Base-by-base conservation (phyloP, 768 basidiomycete species). In the Tricholoma furcatifolium region DNA sequence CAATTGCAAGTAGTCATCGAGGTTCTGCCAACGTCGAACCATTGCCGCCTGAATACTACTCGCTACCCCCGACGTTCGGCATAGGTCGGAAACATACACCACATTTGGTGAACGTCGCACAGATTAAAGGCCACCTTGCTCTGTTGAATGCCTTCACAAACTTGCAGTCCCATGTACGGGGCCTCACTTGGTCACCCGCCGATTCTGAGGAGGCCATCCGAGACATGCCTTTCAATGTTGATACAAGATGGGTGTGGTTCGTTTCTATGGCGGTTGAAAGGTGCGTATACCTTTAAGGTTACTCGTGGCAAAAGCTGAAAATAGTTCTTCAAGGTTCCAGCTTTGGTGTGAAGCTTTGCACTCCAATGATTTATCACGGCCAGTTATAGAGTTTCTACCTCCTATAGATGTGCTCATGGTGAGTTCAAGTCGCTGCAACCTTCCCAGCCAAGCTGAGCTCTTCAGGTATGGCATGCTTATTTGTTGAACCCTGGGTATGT, bases 381-480 rank as follows among this genome's bases (percentile, higher is more conserved):
- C 36, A n/a, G 56, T 47, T 12, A 18, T 17, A 6, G 53, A 54
- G 14, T 39, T 55, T 42, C 49, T 58, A 11, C 60, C 60, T 9
- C 60, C 60, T 14, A 18, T 58, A 6, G 57, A 61, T 24, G 57
- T 59, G 21, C 49, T 59, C 5, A 55, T 61, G 57, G 60, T 61
- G 2, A 4, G 56, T 56, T 3, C 4, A 15, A 8, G 9, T 11
- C 30, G 6, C 21, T 15, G 10, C 17, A 15, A 18, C 34, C 30
- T 34, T 10, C 15, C 50, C 17, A 36, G 2, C 24, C 40, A 11
- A 10, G 10, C 14, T 15, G 9, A 39, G 9, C 4, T 23, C 23
- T 4, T 15, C 27, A 60, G 60, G 60, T 61, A 18, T 61, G 60
- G 60, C 60, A 61, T 49, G 44, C 57, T 7, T 61, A 61, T 39